phyloP scores from a whole-genome alignment of 768 basidiomycete genomes.

The Mrakia hoshinonis region DNA sequence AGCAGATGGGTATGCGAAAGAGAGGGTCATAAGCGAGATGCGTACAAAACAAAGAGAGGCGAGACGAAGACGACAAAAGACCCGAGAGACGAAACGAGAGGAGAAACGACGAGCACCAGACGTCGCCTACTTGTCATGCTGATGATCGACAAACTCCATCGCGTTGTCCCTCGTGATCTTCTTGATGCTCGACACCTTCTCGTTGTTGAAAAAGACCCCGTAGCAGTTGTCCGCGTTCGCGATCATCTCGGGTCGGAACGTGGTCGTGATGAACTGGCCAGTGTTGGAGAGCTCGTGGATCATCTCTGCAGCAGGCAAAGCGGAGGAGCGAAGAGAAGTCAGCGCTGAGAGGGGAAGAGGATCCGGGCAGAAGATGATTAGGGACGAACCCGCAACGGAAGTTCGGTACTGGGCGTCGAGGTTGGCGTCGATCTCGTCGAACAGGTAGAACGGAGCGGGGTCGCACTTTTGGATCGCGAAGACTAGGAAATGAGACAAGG shows the following conservation, averaged over 20 bases:
- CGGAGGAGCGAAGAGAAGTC: neutral
- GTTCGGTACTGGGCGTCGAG: conserved; percentile 96
- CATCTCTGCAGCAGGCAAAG: conserved; percentile 55
- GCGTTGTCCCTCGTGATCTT: conserved; percentile 83
- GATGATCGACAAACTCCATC: conserved; percentile 75
- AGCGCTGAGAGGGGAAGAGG: neutral
- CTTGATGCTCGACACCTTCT: conserved; percentile 84
- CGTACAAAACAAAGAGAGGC: neutral
- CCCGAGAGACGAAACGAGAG: neutral
- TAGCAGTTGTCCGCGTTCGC: conserved; percentile 94
- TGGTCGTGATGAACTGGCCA: conserved; percentile 96
- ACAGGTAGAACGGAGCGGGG: conserved; percentile 98
- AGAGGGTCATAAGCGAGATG: neutral
- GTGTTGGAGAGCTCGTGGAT: conserved; percentile 78
- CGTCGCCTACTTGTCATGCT: neutral
- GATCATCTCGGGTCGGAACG: conserved; percentile 95
- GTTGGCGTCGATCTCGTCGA: conserved; percentile 99
- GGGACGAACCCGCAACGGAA: conserved; percentile 76
- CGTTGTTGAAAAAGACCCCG: conserved; percentile 90
- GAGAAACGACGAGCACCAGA: neutral
- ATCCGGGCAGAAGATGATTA: neutral
- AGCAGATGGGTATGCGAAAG: neutral
- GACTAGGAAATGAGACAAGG: conserved; percentile 46
- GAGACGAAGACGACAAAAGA: neutral
- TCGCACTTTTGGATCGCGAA: conserved; percentile 99